phyloP scores from a whole-genome alignment of 176 grass and related monocot species.

The Lolium perenne region DNA sequence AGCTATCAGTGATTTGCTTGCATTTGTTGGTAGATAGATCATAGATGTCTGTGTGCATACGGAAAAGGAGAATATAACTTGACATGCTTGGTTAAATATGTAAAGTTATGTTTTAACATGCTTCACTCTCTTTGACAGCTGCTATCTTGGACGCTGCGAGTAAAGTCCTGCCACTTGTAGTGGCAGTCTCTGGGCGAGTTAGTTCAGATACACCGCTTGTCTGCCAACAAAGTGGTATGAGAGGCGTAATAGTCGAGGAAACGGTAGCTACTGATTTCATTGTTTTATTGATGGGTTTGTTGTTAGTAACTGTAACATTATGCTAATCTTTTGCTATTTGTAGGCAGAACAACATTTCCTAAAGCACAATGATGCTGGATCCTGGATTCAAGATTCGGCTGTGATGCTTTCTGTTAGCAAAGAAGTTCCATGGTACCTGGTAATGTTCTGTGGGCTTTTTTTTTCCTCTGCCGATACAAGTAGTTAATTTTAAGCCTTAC shows the following conservation, averaged over 20 bases:
- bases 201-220: conserved; percentile 83
- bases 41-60: conserved; percentile 3
- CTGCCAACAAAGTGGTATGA: conserved; percentile 91
- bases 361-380: conserved; percentile 96
- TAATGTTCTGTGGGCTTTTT: conserved; percentile 39
- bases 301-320: conserved; percentile 22
- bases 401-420: conserved; percentile 83
- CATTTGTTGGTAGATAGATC: neutral
- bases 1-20: neutral
- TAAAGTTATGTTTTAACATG: conserved; percentile 24
- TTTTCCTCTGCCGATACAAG: conserved; percentile 26
- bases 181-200: conserved; percentile 84
- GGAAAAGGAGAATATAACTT: neutral
- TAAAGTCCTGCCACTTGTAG: conserved; percentile 82
- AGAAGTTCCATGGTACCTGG: conserved; percentile 98
- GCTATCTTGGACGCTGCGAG: conserved; percentile 81
- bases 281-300: neutral
- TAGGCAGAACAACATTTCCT: conserved; percentile 97
- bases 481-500: conserved; percentile 8
- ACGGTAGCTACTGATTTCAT: conserved; percentile 58
- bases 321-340: conserved; percentile 27
- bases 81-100: neutral
- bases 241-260: conserved; percentile 92
- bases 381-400: conserved; percentile 96
- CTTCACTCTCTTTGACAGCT: conserved; percentile 47